Base-by-base conservation (phyloP, 2,329 filamentous ascomycete genomes). In the Pseudogymnoascus sp. region DNA sequence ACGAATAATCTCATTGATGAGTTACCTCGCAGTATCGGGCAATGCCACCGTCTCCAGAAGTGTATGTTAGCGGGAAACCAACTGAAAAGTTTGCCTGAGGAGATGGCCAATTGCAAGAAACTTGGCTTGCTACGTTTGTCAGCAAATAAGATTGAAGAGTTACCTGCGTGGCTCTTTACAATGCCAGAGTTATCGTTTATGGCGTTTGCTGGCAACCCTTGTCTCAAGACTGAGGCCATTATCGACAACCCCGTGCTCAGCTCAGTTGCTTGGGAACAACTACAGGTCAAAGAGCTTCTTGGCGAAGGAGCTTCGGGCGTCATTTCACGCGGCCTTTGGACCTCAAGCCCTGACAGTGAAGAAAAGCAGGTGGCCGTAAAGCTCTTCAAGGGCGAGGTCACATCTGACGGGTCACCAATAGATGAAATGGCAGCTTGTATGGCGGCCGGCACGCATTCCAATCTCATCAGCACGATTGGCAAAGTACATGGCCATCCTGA, bases 401-500 rank as follows among this genome's bases (percentile, higher is more conserved):
- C 78, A 7, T 78, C 74, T 65, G 78, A 80, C 64, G 78, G 79
- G 12, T 76, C 74, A 4, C 78, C 79, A 0, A 68, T 72, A n/a
- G 78, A 80, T 66, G 79, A 81, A 68, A 77, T 81, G 77, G 72
- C 73, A 8, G 78, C 78, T 2, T 78, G 74, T 62, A 73, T 80
- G 59, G 71, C 72, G 0, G 79, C 79, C 0, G 79, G 78, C 9
- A 73, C 73, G 37, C 79, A 81, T 65, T 71, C 72, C 15, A 77
- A 78, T 64, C 74, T 81, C 48, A 78, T 80, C 62, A 72, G 74
- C 59, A 74, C 78, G 1, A 73, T 80, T 12, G 79, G 77, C 1
- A 73, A 73, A 59, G 75, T 81, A 29, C 68, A 72, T 29, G 73
- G 70, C 3, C 76, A 79, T 62, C 75, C 76, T 1, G 70, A 74